Evolutionary conservation across 805 yeast species (phyloP).

Genomic region (Sugiyamaella chiloensis): DNA sequence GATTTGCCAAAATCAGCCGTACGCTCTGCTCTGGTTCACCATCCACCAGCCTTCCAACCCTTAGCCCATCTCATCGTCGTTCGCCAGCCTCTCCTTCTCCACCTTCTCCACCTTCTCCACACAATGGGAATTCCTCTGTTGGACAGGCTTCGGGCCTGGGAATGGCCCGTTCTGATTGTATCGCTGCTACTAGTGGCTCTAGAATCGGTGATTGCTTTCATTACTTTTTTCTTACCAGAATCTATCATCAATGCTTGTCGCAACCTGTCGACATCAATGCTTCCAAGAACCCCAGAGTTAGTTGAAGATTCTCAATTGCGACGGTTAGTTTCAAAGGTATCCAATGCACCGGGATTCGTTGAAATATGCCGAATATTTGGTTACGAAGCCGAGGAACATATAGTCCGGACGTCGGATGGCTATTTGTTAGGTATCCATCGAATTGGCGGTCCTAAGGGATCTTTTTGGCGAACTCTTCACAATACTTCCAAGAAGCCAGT

Average conservation of each 20-base stretch:
- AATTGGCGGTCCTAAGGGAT: slow-evolving; percentile 35
- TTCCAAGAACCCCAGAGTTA: slow-evolving; percentile 2
- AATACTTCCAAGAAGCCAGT: slow-evolving; percentile 35
- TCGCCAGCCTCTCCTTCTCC: neutral
- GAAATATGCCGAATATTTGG: slow-evolving; percentile 69
- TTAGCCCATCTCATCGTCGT: neutral
- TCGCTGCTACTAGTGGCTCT: slow-evolving; percentile 32
- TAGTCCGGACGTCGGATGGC: slow-evolving; percentile 74
- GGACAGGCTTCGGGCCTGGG: slow-evolving; percentile 31
- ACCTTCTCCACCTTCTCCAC: too few relatives aligned
- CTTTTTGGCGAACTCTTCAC: slow-evolving; percentile 15
- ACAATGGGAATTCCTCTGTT: slow-evolving; percentile 31
- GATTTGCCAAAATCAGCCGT: too few relatives aligned
- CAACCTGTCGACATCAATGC: slow-evolving; percentile 14
- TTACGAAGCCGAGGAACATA: slow-evolving; percentile 67
- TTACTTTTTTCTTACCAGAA: slow-evolving; percentile 31
- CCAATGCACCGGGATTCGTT: slow-evolving; percentile 43
- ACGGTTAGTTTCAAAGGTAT: slow-evolving; percentile 19
- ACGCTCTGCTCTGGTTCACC: too few relatives aligned
- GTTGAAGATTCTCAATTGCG: slow-evolving; percentile 10
- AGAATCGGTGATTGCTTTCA: slow-evolving; percentile 29
- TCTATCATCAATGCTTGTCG: slow-evolving; percentile 28
- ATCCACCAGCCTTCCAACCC: too few relatives aligned
- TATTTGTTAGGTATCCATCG: slow-evolving; percentile 76
- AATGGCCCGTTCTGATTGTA: slow-evolving; percentile 35